Conservation (phyloP, 176 grass and related monocot species). For the Hordeum vulgare region DNA sequence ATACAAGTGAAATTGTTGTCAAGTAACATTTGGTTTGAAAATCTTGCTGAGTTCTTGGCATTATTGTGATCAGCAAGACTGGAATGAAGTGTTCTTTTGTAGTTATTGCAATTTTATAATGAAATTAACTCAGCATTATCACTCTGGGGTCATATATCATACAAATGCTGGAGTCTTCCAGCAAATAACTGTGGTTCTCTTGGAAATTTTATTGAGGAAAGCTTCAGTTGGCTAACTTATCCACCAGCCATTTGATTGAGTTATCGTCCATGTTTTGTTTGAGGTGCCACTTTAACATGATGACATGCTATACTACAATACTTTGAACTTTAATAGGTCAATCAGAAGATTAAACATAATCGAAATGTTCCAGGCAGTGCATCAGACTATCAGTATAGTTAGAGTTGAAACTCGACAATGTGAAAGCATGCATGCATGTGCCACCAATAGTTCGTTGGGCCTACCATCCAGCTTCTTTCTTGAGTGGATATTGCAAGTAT, state of each 20-base stretch:
- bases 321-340: neutral
- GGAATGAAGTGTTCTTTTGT: neutral
- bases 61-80: neutral
- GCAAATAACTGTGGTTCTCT: neutral
- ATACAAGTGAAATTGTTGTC: neutral
- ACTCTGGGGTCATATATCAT: neutral
- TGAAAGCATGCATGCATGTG: neutral
- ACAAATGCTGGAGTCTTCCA: neutral
- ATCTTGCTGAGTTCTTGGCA: neutral
- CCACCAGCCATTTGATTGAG: slow-evolving; percentile 5
- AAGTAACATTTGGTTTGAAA: neutral
- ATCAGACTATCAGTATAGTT: neutral
- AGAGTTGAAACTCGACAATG: neutral
- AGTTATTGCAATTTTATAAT: neutral
- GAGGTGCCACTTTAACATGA: neutral
- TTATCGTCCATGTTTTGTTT: neutral
- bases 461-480: neutral
- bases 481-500: neutral
- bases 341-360: neutral
- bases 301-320: neutral
- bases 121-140: neutral
- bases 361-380: neutral
- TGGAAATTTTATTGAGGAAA: neutral
- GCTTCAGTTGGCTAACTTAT: neutral
- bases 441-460: neutral